Evolutionary conservation across 179 eudicot species (phyloP), one percentile per base, ranked within the genome.

Genomic region (Carnegiea gigantea): DNA sequence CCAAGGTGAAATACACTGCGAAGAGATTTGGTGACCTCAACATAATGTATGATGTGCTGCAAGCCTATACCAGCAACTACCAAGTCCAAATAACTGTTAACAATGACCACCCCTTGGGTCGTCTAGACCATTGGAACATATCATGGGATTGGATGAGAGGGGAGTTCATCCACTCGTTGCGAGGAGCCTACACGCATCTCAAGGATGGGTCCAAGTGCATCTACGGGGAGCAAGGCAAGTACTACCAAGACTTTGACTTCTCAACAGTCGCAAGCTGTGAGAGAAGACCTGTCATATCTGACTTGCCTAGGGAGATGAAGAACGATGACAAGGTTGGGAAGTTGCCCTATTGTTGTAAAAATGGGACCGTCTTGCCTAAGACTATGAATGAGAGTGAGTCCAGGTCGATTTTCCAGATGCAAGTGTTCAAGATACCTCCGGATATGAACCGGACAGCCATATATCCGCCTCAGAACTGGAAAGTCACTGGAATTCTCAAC

Each of bases 121-220:
- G 95, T 4, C 94, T 95, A 40, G 97, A 95, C 83, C 97, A 90
- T n/a, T 95, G 99, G 99, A 95, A 95, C 86, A 74, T 95, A 53
- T 92, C 97, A 0, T 95, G 93, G 93, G 98, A 95, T 26, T 94
- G 99, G 99, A 93, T 91, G 99, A 77, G 98, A 74, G 92, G 93
- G 24, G 98, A 95, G 85, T 95, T 95, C 86, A 95, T 95, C 8
- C 76, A 87, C 84, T 21, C 46, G 46, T 89, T 94, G 92, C 78
- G 86, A 11, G 98, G 99, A 2, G 98, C 98, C n/a, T 92, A 74
- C 86, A 88, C 97, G 3, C 91, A 81, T 77, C 81, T 79, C 14
- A 91, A 83, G 75, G 95, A 91, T 79, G 80, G 88, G 9, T 75
- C 92, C 0, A 92, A 89, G 6, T 95, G 99, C 84, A 84, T 95